Conservation (phyloP, 2,329 filamentous ascomycete species). For the Beauveria scarabaeidicola region DNA sequence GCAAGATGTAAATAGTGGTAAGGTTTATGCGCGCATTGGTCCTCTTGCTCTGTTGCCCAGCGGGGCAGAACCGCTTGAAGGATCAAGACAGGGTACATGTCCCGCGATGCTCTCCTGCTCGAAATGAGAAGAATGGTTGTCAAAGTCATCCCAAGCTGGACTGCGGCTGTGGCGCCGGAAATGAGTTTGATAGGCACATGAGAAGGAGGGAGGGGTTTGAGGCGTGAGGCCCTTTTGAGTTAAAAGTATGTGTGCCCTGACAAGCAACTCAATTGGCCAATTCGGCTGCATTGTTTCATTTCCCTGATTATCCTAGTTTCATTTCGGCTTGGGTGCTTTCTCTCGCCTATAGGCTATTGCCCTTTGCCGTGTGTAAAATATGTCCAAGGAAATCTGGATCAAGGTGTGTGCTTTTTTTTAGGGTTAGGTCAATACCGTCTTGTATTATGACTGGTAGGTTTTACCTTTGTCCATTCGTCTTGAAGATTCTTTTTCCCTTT, state of each 20-base stretch:
- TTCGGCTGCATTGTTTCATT: neutral
- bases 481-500: neutral
- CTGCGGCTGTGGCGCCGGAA: no score
- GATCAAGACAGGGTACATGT: no score
- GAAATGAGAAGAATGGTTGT: no score
- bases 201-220: neutral
- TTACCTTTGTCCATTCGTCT: neutral
- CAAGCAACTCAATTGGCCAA: neutral
- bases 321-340: neutral
- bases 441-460: neutral
- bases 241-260: neutral
- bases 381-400: neutral
- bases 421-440: neutral
- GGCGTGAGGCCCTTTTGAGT: neutral
- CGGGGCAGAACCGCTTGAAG: no score
- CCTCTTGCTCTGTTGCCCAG: neutral
- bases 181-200: no score
- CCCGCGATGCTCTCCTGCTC: no score
- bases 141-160: no score
- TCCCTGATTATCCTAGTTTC: neutral
- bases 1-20: neutral
- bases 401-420: neutral
- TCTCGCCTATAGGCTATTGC: no score
- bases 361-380: no score
- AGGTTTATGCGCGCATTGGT: neutral